phyloP scores from a whole-genome alignment of 768 basidiomycete genomes.

The Lepiota brunneoincarnata region DNA sequence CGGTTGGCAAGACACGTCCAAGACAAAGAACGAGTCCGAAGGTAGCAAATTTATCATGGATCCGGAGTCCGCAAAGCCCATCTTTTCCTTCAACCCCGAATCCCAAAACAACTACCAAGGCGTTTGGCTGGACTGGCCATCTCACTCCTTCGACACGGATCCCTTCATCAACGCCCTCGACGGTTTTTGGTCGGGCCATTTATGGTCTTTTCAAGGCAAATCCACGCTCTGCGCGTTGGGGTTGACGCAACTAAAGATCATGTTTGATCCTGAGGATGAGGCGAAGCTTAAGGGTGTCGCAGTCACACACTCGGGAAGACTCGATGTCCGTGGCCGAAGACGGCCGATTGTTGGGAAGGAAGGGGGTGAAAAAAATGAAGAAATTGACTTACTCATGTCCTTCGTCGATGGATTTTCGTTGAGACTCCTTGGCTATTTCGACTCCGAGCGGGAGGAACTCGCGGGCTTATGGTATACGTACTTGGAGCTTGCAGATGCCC shows the following conservation, averaged over 20 bases:
- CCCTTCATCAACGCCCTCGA: neutral
- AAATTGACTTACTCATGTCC: constrained; percentile 4
- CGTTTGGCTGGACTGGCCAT: neutral
- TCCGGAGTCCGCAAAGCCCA: constrained; percentile 1
- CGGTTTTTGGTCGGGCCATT: constrained; percentile 5
- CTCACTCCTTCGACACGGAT: constrained; percentile 2
- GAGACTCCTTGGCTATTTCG: constrained; percentile 3
- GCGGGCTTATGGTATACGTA: constrained; percentile 1
- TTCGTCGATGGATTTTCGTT: constrained; percentile 11
- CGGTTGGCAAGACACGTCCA: neutral
- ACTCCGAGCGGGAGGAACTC: neutral
- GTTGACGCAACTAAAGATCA: neutral
- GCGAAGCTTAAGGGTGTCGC: neutral
- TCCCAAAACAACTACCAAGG: neutral
- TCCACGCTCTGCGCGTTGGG: neutral
- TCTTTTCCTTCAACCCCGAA: neutral
- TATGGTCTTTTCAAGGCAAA: neutral
- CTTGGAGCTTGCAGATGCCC: neutral
- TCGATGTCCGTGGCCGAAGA: neutral
- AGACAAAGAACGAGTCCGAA: constrained; percentile 1
- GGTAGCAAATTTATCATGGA: neutral
- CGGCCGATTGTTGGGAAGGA: neutral
- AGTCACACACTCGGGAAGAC: neutral
- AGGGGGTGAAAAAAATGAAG: neutral
- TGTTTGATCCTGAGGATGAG: neutral